Conservation (phyloP, 148 eudicot species). For the Persicaria tinctoria region DNA sequence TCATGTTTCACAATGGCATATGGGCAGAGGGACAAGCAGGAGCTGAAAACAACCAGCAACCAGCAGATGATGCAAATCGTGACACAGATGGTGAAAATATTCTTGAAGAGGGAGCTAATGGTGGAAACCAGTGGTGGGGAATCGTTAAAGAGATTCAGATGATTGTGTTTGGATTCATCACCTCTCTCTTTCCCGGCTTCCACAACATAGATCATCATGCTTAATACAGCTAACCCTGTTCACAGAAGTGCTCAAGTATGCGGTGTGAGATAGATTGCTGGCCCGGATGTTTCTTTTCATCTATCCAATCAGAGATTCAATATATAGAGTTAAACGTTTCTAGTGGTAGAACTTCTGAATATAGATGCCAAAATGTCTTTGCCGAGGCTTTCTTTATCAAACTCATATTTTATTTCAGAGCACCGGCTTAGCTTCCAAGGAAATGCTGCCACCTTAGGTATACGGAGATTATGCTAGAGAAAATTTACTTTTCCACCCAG, state of each 20-base stretch:
- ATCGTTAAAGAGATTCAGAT: slow-evolving; percentile 90
- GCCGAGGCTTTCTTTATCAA: background rate
- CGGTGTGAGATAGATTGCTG: background rate
- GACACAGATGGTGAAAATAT: slow-evolving; percentile 33
- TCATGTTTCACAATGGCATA: background rate
- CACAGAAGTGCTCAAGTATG: background rate
- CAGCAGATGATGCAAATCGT: slow-evolving; percentile 25
- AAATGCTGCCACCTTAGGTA: background rate
- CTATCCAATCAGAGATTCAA: background rate
- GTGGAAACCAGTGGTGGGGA: slow-evolving; percentile 84
- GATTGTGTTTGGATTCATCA: slow-evolving; percentile 95
- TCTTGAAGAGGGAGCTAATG: slow-evolving; percentile 46
- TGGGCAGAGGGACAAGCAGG: slow-evolving; percentile 56
- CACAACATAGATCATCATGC: slow-evolving; percentile 69
- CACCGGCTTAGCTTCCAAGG: background rate
- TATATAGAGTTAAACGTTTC: background rate
- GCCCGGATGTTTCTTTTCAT: background rate
- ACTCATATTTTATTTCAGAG: background rate
- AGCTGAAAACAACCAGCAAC: slow-evolving; percentile 48
- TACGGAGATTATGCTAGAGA: background rate
- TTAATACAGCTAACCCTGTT: background rate
- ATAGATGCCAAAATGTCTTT: background rate
- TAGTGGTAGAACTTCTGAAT: background rate
- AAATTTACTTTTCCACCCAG: background rate
- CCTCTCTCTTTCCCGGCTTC: slow-evolving; percentile 96